Evolutionary conservation across 345 rosid species (phyloP), one percentile per base, ranked within the genome.

Genomic region (Linum trigynum): DNA sequence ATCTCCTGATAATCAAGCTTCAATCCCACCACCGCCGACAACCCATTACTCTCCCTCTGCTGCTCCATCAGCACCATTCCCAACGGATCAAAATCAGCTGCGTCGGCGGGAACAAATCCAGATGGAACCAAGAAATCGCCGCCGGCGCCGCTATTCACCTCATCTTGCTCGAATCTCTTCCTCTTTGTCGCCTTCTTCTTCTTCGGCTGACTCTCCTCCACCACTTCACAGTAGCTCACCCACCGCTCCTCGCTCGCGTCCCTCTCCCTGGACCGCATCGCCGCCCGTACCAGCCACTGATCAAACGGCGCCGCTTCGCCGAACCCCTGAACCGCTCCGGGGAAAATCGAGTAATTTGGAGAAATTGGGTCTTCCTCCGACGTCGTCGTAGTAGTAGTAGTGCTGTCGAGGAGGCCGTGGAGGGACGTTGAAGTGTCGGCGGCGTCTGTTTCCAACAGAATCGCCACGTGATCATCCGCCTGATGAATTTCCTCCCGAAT

Each of bases 1-100:
- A 92, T 78, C 77, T 82, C 82, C 64, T 86, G 75, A 51, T 92
- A 90, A 79, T 92, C 97, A 59, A 92, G 97, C 83, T 88, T 92
- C 83, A 90, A 65, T 39, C 76, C 74, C 60, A 90, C 68, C 59
- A 83, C 71, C 55, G 67, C 32, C 32, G 32, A 23, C 32, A 23
- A 55, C 38, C 71, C 56, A 69, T 7, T 50, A 66, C 57, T 63
- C 39, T 37, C 42, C 16, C 11, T 69, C 62, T 7, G 62, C 73
- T 32, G 57, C 73, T 16, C 62, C n/a, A 15, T 8, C 80, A 58
- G 38, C 82, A 53, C 42, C 78, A 40, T 59, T 82, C 53, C 53
- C 53, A 48, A 48, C 3, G 53, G 53, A 48, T 48, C 32, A 23
- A 23, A 23, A 23, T 23, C 32, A 0, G 32, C 32, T 23, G 32